These are phyloP conservation scores for Catharanthus roseus DNA, from an alignment of 257 asterid species.

Conservation along the genomic window DNA sequence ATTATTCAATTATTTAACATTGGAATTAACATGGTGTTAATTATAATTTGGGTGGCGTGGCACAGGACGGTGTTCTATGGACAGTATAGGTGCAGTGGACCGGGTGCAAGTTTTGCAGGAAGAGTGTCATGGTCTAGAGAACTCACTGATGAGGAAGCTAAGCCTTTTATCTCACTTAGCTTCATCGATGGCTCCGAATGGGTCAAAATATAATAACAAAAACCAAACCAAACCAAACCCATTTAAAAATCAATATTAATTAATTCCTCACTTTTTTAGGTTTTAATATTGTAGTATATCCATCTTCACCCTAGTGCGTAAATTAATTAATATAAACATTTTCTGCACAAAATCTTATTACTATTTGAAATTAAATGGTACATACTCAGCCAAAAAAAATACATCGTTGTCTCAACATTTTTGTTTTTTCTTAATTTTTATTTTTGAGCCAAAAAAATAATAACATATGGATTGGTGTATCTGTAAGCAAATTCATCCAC, in stretches of 20 bases:
- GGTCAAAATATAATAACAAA: constrained; percentile 36
- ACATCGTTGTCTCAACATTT: no score
- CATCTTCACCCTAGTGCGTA: not conserved
- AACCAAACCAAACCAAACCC: not conserved
- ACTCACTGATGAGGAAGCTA: constrained; percentile 79
- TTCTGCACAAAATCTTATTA: no score
- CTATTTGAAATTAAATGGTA: no score
- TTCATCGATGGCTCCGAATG: constrained; percentile 94
- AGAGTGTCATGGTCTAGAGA: constrained; percentile 95
- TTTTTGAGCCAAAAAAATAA: no score
- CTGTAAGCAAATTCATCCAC: no score
- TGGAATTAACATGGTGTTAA: no score
- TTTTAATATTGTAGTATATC: not conserved
- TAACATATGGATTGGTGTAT: no score
- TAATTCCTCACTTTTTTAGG: not conserved
- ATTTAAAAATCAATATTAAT: no score
- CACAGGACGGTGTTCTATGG: constrained; percentile 92
- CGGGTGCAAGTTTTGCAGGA: constrained; percentile 87
- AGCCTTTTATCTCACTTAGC: constrained; percentile 78
- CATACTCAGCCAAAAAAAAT: no score
- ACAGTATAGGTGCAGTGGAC: constrained; percentile 86
- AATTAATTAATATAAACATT: not conserved
- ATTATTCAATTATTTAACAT: no score
- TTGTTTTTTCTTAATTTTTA: no score
- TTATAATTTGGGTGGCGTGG: no score